These are phyloP conservation scores for Aspergillus sclerotioniger DNA, from an alignment of 495 filamentous ascomycete species.

Conservation along the genomic window DNA sequence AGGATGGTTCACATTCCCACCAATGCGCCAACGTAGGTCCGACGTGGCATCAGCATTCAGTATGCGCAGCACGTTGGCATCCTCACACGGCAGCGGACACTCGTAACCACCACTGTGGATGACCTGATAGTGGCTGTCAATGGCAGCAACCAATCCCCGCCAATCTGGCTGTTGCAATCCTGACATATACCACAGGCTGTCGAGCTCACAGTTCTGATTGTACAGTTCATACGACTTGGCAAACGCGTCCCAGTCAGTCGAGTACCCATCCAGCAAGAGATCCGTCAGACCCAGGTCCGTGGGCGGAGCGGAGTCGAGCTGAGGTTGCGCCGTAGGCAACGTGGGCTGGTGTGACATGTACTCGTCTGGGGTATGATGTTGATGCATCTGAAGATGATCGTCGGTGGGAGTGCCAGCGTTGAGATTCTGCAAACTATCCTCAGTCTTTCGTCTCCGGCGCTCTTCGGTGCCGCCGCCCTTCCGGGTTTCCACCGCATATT, in stretches of 20 bases:
- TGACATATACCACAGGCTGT: constrained; percentile 44
- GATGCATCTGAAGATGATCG: constrained; percentile 37
- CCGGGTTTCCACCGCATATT: constrained; percentile 59
- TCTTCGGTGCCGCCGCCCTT: constrained; percentile 46
- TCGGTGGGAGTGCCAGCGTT: constrained; percentile 30
- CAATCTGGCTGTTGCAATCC: constrained; percentile 45
- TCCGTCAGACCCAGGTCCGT: constrained; percentile 33
- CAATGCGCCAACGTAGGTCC: constrained; percentile 39
- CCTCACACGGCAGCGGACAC: constrained; percentile 33
- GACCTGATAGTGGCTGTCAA: constrained; percentile 46
- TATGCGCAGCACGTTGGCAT: constrained; percentile 36
- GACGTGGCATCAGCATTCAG: constrained; percentile 30
- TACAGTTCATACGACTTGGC: constrained; percentile 37
- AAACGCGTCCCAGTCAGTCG: constrained; percentile 39
- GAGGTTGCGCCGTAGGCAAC: constrained; percentile 24
- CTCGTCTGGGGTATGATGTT: constrained; percentile 28
- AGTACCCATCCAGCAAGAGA: constrained; percentile 40
- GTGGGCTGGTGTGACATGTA: constrained; percentile 26
- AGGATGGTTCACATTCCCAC: constrained; percentile 26
- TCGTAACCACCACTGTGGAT: constrained; percentile 35
- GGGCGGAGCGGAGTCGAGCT: constrained; percentile 21
- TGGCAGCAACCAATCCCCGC: constrained; percentile 46
- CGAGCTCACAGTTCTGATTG: constrained; percentile 42
- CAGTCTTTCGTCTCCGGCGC: constrained; percentile 42
- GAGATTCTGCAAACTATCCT: constrained; percentile 35